Percentiles rank a stretch among this genome's conserved stretches.
Conservation (phyloP, 1,284 basidiomycete species). For the Leccinum subatratum region DNA sequence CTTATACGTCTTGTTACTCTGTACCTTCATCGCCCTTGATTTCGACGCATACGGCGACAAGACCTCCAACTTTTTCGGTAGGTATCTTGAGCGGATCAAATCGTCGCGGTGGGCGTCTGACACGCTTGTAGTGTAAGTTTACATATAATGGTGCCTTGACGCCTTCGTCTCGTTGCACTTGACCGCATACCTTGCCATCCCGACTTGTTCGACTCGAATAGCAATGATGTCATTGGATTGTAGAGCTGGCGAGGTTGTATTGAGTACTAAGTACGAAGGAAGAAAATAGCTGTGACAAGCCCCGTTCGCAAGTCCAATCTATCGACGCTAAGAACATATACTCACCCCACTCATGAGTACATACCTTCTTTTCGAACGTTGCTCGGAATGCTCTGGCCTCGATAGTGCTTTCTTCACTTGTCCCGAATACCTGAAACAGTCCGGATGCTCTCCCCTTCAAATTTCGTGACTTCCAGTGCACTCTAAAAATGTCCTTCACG, state of each 20-base stretch:
- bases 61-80: conserved; percentile 83
- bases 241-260: conserved; percentile 94
- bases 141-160: conserved; percentile 78
- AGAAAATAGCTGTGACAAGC: conserved; percentile 82
- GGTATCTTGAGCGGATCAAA: conserved; percentile 92
- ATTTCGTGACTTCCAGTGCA: conserved; percentile 94
- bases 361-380: conserved; percentile 98
- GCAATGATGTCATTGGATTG: conserved; percentile 91
- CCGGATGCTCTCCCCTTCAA: conserved; percentile 92
- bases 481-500: conserved; percentile 96
- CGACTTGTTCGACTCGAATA: conserved; percentile 75
- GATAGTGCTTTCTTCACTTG: conserved; percentile 94
- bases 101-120: conserved; percentile 75
- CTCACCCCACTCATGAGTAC: conserved; percentile 90
- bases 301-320: conserved; percentile 4
- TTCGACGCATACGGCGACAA: conserved; percentile 90
- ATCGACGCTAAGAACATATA: conserved; percentile 17
- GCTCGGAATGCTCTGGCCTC: conserved; percentile 94
- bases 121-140: conserved; percentile 85
- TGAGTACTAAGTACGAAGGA: conserved; percentile 95
- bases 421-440: conserved; percentile 93
- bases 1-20: conserved; percentile 75
- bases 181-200: conserved; percentile 92
- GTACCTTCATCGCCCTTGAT: conserved; percentile 77
- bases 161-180: conserved; percentile 80